A percentile compares a stretch with the other conserved stretches of the same genome.
phyloP scores from a whole-genome alignment of 2,329 filamentous ascomycete species.

The Apiospora malaysiana region DNA sequence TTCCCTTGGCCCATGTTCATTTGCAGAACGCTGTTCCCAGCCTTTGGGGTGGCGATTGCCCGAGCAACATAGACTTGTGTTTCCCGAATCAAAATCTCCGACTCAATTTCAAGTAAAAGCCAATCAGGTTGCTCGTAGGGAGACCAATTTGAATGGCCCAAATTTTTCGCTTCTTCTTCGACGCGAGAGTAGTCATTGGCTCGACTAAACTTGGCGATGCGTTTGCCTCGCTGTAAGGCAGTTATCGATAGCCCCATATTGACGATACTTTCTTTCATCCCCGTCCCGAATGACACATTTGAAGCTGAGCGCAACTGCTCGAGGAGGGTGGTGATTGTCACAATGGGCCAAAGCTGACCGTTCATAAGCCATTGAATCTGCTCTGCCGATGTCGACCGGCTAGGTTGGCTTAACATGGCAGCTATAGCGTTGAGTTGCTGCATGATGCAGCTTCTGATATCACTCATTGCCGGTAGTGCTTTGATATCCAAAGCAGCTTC shows the following conservation, averaged over 20 bases:
- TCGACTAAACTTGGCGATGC: conserved; percentile 45
- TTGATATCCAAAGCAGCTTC: not conserved
- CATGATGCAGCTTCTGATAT: conserved; percentile 21
- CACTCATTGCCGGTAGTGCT: conserved; percentile 1
- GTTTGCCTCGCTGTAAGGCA: conserved; percentile 49
- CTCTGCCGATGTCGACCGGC: conserved; percentile 19
- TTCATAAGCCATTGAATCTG: conserved; percentile 48
- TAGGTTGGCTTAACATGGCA: conserved; percentile 24
- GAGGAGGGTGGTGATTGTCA: conserved; percentile 50
- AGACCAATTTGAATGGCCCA: conserved; percentile 63
- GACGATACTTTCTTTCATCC: conserved; percentile 48
- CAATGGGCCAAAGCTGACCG: conserved; percentile 52
- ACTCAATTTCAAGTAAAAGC: conserved; percentile 71
- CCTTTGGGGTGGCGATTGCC: conserved; percentile 62
- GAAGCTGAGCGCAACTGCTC: conserved; percentile 50
- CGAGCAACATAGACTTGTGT: conserved; percentile 67
- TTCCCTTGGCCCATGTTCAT: conserved; percentile 72
- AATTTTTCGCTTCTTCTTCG: conserved; percentile 51
- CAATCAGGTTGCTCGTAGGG: conserved; percentile 63
- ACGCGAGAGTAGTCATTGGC: conserved; percentile 36
- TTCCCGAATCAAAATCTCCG: conserved; percentile 64
- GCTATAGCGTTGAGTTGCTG: conserved; percentile 24
- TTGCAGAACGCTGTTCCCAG: conserved; percentile 66
- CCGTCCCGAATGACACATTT: conserved; percentile 36
- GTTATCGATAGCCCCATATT: conserved; percentile 51